Evolutionary conservation across 768 basidiomycete genomes (phyloP), one percentile per base, ranked within the genome.

Genomic region (Leccinum obscurum): DNA sequence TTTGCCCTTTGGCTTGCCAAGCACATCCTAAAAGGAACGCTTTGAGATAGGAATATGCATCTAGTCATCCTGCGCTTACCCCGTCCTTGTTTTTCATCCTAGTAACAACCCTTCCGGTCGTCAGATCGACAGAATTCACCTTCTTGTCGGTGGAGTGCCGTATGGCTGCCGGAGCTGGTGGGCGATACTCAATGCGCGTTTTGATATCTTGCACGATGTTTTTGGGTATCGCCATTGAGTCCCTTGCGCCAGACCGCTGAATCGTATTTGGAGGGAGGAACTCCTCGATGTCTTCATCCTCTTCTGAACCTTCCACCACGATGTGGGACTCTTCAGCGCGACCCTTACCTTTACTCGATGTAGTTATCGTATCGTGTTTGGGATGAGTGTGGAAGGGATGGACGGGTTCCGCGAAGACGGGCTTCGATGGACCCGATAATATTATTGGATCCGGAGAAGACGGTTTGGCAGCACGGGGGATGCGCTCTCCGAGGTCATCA

Each of bases 391-490:
- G 58, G 41, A 74, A 76, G 15, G 52, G 9, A 56, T 75, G 72
- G 14, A 2, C 0, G 11, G 17, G 3, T 57, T 15, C 2, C 8
- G 1, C 0, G n/a, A 26, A 14, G 2, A 52, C 15, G 41, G 41
- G 0, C n/a, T 41, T 41, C 14, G 41, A n/a, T n/a, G 41, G 4
- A 44, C 4, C 17, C 9, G 5, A 30, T 30, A 30, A 44, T 1
- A 61, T 6, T 55, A 69, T 2, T 41, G 71, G 71, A 52, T 75
- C 73, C 10, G 73, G 68, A 28, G 71, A 72, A 11, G 71, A 63
- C 7, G 62, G 49, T 30, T 32, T 50, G 20, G 24, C 28, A 15
- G 10, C 6, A 57, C 64, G 65, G 57, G 57, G 7, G n/a, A 76
- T n/a, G 48, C 2, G 65, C 34, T 64, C 56, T 4, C 71, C 69